Conservation (phyloP, 306 rosid species). For the Cicer bijugum region DNA sequence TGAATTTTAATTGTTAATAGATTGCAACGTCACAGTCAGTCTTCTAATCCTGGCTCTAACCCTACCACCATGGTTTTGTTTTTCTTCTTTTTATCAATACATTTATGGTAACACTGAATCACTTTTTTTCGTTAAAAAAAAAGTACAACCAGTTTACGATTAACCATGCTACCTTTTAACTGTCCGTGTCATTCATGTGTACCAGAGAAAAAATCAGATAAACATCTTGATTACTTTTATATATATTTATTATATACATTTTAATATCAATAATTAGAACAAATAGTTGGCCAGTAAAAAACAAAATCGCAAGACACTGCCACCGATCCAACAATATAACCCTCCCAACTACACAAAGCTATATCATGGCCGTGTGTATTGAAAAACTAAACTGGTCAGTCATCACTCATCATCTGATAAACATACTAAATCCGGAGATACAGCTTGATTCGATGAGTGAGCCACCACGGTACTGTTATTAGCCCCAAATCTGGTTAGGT, state of each 20-base stretch:
- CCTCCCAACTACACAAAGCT: neutral
- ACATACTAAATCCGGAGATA: conserved; percentile 51
- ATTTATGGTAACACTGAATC: no score
- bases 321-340: conserved; percentile 12
- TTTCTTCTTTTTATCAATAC: no score
- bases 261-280: conserved; percentile 27
- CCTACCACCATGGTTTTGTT: no score
- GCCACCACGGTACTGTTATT: conserved; percentile 16
- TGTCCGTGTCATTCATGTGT: neutral
- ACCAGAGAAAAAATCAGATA: conserved; percentile 10
- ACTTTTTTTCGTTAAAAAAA: no score
- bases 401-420: conserved; percentile 68
- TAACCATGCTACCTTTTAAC: conserved; percentile 2
- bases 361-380: conserved; percentile 12
- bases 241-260: conserved; percentile 18
- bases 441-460: conserved; percentile 42
- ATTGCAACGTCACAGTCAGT: no score
- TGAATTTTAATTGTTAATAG: no score
- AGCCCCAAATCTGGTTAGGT: conserved; percentile 36
- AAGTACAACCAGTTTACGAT: neutral
- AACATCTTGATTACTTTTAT: neutral
- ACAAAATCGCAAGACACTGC: neutral
- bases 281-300: neutral
- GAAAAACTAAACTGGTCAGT: conserved; percentile 44
- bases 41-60: no score